These are phyloP conservation scores for Helicocarpus griseus DNA, from an alignment of 2,329 filamentous ascomycete genomes.

Conservation along the genomic window DNA sequence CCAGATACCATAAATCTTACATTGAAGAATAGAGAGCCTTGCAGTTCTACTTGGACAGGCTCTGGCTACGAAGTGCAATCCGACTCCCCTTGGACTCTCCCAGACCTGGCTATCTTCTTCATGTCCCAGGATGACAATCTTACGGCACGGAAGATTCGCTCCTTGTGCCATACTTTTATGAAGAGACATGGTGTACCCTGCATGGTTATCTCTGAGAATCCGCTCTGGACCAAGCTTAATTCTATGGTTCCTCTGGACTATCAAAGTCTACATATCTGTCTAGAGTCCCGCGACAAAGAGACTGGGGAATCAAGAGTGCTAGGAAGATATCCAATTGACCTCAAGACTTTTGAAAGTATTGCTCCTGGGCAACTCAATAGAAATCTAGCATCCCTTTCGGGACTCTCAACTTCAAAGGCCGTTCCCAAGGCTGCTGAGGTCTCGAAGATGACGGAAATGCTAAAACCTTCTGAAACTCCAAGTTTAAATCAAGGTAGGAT, in stretches of 20 bases:
- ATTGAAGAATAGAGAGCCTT: conserved; percentile 31
- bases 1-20: conserved; percentile 26
- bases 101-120: conserved; percentile 39
- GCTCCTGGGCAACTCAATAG: conserved; percentile 37
- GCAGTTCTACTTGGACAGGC: conserved; percentile 29
- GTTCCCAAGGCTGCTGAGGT: background rate
- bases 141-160: conserved; percentile 20
- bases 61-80: conserved; percentile 30
- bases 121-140: conserved; percentile 27
- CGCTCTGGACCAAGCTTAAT: conserved; percentile 28
- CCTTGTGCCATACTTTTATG: conserved; percentile 30
- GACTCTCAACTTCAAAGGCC: conserved; percentile 12
- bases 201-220: conserved; percentile 36
- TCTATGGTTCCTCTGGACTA: conserved; percentile 28
- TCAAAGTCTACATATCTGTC: conserved; percentile 33
- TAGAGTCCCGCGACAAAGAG: conserved; percentile 28
- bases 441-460: background rate
- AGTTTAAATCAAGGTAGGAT: background rate
- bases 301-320: conserved; percentile 27
- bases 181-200: conserved; percentile 34
- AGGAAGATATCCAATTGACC: conserved; percentile 35
- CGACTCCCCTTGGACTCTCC: conserved; percentile 31
- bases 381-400: conserved; percentile 35
- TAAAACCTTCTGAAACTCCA: background rate
- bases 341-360: conserved; percentile 39